Conservation (phyloP, 345 rosid species). For the Melaleuca alternifolia region DNA sequence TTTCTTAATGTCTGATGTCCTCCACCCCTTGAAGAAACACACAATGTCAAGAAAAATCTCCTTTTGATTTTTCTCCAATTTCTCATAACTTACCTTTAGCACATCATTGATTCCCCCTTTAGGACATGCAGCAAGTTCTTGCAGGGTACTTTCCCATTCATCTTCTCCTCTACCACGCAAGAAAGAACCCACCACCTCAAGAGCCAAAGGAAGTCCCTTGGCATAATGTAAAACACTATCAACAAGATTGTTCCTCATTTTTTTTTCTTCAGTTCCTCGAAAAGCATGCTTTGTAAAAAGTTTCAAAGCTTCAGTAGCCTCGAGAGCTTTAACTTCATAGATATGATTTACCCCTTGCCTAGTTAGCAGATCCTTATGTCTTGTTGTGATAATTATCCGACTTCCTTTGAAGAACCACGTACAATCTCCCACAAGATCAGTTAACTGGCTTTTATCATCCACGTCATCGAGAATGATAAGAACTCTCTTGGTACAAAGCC, state of each 20-base stretch:
- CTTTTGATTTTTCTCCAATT: not conserved
- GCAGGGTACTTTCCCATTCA: too few species aligned
- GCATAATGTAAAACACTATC: too few species aligned
- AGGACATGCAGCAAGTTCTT: too few species aligned
- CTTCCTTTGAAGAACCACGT: constrained; percentile 7
- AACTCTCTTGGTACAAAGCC: not conserved
- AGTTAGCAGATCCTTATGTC: not conserved
- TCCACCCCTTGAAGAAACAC: too few species aligned
- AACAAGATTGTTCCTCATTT: too few species aligned
- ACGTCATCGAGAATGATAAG: constrained; percentile 12
- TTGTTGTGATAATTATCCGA: constrained; percentile 2
- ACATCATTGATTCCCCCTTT: too few species aligned
- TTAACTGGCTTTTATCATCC: not conserved
- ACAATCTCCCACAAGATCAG: not conserved
- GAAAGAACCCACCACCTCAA: too few species aligned
- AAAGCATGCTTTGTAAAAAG: not conserved
- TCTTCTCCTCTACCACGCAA: too few species aligned
- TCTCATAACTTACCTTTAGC: too few species aligned
- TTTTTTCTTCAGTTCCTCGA: too few species aligned
- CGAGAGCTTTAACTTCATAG: not conserved
- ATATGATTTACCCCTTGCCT: not conserved
- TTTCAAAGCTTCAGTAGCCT: not conserved
- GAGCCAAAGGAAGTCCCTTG: not conserved
- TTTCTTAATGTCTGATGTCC: too few species aligned
- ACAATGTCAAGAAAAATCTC: not conserved